Evolutionary conservation across 129 eudicot species (phyloP), one percentile per base, ranked within the genome.

Genomic region (Solidago caesia): DNA sequence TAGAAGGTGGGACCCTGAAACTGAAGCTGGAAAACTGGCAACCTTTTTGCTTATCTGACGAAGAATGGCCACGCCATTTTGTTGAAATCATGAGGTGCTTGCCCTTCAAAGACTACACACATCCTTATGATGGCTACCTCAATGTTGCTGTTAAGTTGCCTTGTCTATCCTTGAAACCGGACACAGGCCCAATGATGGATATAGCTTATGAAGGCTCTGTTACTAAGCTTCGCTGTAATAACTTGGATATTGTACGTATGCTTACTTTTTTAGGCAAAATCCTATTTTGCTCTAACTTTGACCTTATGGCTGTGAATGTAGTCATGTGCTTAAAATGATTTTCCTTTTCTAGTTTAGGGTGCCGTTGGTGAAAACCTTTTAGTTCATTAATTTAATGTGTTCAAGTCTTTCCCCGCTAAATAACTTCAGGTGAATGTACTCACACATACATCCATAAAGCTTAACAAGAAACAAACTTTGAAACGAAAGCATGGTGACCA

Each of bases 61-160:
- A 25, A 66, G 71, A 66, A 45, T 66, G 55, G 71, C 55, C 71
- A 45, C 55, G 71, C 6, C 71, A 66, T 66, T 66, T 66, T 44
- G 71, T 66, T 66, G 55, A 66, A 4, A n/a, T 66, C 71, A 7
- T 66, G 27, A 66, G 48, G 7, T 44, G 52, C 53, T 44, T 66
- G 39, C 71, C 71, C 2, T 66, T 66, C 8, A 66, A 66, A 66
- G 55, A 44, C 13, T 62, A 62, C 67, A 62, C 67, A 29, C 44
- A 62, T 44, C 71, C 71, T 66, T 25, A 44, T 16, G 8, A 66
- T 16, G 71, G 71, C 14, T 66, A 66, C 71, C 71, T 66, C 16
- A 66, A 66, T 44, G 4, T 66, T 48, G 55, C 71, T n/a, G 71
- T 66, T 21, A 66, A 66, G 53, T 44, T 44, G 53, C 71, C 52